phyloP scores from a whole-genome alignment of 495 filamentous ascomycete genomes.

The Friedmanniomyces endolithicus region DNA sequence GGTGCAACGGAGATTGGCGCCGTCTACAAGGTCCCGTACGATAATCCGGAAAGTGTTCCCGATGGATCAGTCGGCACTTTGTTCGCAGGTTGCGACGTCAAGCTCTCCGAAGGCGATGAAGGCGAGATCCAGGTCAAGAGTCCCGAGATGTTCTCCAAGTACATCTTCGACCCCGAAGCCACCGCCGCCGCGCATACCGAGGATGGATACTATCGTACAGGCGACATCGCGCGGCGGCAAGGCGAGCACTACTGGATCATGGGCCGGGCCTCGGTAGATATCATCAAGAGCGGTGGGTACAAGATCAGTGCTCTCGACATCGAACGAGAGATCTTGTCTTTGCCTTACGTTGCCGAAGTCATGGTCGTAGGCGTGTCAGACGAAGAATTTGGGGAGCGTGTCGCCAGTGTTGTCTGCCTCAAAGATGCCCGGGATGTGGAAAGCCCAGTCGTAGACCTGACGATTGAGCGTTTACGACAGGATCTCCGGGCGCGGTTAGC shows the following conservation, averaged over 20 bases:
- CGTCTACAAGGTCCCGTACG: slow-evolving; percentile 34
- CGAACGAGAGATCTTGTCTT: slow-evolving; percentile 32
- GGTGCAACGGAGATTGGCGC: slow-evolving; percentile 40
- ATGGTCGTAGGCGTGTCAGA: slow-evolving; percentile 38
- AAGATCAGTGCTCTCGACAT: slow-evolving; percentile 38
- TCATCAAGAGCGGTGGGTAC: slow-evolving; percentile 37
- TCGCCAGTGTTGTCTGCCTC: slow-evolving; percentile 37
- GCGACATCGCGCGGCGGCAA: slow-evolving; percentile 38
- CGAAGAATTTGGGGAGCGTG: slow-evolving; percentile 39
- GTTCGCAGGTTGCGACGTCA: slow-evolving; percentile 27
- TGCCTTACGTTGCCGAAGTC: slow-evolving; percentile 33
- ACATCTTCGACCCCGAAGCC: slow-evolving; percentile 33
- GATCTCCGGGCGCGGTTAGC: slow-evolving; percentile 33
- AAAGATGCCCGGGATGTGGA: slow-evolving; percentile 20
- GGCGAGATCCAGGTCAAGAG: slow-evolving; percentile 35
- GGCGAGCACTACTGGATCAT: slow-evolving; percentile 38
- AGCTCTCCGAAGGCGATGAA: slow-evolving; percentile 28
- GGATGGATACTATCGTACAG: slow-evolving; percentile 38
- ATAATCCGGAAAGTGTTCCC: slow-evolving; percentile 26
- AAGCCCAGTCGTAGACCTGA: slow-evolving; percentile 20
- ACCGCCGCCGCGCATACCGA: slow-evolving; percentile 31
- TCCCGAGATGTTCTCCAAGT: slow-evolving; percentile 37
- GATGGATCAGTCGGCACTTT: slow-evolving; percentile 36
- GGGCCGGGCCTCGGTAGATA: slow-evolving; percentile 36
- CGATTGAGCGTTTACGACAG: slow-evolving; percentile 29